Evolutionary conservation across 2,329 filamentous ascomycete species (phyloP).

Genomic region (Pseudogymnoascus sp.): DNA sequence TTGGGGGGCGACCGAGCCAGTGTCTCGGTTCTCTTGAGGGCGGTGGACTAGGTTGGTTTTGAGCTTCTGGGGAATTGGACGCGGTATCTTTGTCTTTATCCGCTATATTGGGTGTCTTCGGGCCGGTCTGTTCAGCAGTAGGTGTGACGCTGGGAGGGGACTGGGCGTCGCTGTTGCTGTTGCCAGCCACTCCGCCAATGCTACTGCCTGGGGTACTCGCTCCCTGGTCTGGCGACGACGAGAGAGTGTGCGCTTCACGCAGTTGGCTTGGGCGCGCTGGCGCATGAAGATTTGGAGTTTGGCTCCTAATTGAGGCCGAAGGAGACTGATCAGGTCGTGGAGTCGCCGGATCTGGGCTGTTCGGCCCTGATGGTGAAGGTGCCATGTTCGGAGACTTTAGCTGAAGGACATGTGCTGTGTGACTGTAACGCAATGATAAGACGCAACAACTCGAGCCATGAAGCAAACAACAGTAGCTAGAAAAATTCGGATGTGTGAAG

Average conservation of each 20-base stretch:
- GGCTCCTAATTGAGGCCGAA: neutral
- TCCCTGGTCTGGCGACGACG: constrained; percentile 19
- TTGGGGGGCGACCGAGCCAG: neutral
- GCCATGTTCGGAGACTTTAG: constrained; percentile 1
- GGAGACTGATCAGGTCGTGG: neutral
- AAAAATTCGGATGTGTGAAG: neutral
- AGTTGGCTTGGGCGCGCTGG: constrained; percentile 23
- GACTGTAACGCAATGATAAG: neutral
- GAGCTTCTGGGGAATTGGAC: neutral
- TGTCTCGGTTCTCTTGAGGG: neutral
- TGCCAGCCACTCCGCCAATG: constrained; percentile 13
- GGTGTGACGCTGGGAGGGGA: constrained; percentile 16
- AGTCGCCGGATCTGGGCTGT: neutral
- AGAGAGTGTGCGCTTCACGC: constrained; percentile 23
- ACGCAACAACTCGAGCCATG: constrained; percentile 6
- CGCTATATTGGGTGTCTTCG: neutral
- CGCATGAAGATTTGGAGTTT: constrained; percentile 15
- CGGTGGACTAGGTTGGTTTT: neutral
- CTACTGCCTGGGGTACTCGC: neutral
- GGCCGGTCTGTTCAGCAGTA: constrained; percentile 12
- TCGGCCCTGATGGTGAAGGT: neutral
- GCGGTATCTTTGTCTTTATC: neutral
- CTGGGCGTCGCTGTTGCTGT: constrained; percentile 19
- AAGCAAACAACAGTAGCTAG: neutral
- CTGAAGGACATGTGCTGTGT: constrained; percentile 6